phyloP scores from a whole-genome alignment of 2,329 filamentous ascomycete genomes.

The Hypoxylon rubiginosum region DNA sequence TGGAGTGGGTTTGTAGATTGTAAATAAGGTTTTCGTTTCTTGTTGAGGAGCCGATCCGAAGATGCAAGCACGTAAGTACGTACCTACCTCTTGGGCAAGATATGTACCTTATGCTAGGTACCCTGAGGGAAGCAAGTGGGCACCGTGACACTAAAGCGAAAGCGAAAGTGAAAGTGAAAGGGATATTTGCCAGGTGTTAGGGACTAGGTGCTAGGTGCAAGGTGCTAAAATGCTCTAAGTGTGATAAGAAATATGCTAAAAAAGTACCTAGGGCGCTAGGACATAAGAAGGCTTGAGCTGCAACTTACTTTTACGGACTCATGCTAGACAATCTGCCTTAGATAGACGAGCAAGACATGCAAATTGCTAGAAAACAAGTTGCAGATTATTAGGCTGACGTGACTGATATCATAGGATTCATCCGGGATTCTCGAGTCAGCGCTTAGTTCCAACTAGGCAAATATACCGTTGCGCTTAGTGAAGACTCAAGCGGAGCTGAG shows the following conservation, averaged over 20 bases:
- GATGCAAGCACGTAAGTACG: too few relatives aligned
- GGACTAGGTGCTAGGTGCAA: background rate
- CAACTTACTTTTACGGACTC: conserved; percentile 19
- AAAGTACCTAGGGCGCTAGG: background rate
- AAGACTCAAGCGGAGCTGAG: background rate
- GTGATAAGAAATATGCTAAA: background rate
- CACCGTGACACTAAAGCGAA: too few relatives aligned
- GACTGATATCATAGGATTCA: conserved; percentile 12
- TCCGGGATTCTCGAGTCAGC: background rate
- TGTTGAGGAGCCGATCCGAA: too few relatives aligned
- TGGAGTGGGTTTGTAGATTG: too few relatives aligned
- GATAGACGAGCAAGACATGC: background rate
- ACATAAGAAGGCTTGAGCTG: background rate
- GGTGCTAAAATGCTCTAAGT: background rate
- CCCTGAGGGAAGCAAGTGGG: too few relatives aligned
- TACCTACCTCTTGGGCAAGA: too few relatives aligned
- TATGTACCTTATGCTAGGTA: too few relatives aligned
- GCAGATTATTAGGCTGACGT: background rate
- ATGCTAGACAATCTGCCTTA: conserved; percentile 9
- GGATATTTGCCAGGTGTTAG: too few relatives aligned
- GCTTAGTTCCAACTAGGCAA: background rate
- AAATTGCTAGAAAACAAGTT: background rate
- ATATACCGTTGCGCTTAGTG: background rate
- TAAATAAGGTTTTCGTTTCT: too few relatives aligned
- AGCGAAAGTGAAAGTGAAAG: too few relatives aligned